Base-by-base conservation (phyloP, 257 asterid species). In the Solanum lycopersicoides region DNA sequence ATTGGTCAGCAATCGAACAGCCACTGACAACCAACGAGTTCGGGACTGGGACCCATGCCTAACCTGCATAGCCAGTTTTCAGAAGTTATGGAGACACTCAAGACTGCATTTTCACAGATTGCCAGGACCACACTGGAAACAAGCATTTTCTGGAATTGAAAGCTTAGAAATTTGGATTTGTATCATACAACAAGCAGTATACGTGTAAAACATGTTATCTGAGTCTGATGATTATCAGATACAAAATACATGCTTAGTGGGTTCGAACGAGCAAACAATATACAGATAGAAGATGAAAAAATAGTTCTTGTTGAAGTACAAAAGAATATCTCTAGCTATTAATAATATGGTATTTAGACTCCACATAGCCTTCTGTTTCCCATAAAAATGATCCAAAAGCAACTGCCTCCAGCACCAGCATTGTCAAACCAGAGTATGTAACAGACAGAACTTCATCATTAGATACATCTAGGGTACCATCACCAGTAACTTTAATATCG, bases 361-460 rank as follows among this genome's bases (percentile, higher is more conserved):
- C 98, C 16, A 92, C 97, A 86, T 91, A 93, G 89, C 93, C 91
- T 87, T 96, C 99, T 4, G 96, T 89, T 79, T 94, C 98, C 99
- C 99, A 96, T 32, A 96, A 88, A 92, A 96, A 95, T 12, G 98
- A 95, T 63, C 99, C 99, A 77, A 96, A 93, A 21, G 99, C 90
- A 90, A 93, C 99, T 15, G 99, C 98, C 93, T 96, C 98, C 89
- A 96, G 86, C 9, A 96, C 93, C 91, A 96, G 92, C 95, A 94
- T 86, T 23, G 98, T 92, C 89, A 95, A 91, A 60, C 98, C 98
- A 73, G 95, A 90, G 90, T 91, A 94, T 41, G 97, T 91, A 35
- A 95, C 91, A 14, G 97, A 92, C 72, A 95, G 90, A 7, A 89
- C 90, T 90, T 92, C 98, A 80, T 94, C 98, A 39, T 91, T 93